These are phyloP conservation scores for Emiliania huxleyi DNA, from an alignment of 78 protist genomes.

Conservation along the genomic window DNA sequence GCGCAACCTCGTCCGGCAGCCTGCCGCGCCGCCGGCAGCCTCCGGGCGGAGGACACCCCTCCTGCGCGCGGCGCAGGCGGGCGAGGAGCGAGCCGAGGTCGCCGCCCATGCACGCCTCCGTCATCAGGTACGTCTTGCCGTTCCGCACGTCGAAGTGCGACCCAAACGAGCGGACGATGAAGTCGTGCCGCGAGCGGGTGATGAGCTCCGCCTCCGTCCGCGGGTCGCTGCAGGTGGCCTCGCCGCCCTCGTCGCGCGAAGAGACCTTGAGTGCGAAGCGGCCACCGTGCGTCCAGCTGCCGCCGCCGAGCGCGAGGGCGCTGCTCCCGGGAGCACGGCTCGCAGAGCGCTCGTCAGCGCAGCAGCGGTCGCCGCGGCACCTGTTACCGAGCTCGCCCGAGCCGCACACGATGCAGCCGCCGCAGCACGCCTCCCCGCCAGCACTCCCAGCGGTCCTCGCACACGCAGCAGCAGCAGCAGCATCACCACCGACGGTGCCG, in stretches of 20 bases:
- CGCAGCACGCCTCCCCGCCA: neutral
- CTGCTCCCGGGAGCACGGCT: neutral
- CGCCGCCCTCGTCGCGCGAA: neutral
- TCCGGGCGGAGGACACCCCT: neutral
- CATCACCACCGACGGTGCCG: too few relatives aligned
- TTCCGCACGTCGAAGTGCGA: neutral
- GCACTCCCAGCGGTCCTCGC: too few relatives aligned
- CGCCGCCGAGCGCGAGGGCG: neutral
- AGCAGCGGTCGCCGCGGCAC: neutral
- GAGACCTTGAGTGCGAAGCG: neutral
- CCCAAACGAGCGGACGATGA: neutral
- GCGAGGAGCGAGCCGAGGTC: neutral
- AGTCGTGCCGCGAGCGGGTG: neutral
- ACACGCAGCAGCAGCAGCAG: too few relatives aligned
- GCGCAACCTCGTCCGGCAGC: neutral
- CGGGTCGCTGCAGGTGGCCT: neutral
- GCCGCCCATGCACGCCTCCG: neutral
- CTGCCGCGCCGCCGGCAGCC: neutral
- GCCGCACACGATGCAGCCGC: neutral
- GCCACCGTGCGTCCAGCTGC: neutral
- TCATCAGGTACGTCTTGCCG: neutral
- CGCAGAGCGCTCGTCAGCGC: too few relatives aligned
- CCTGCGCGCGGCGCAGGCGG: neutral
- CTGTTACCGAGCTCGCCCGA: neutral
- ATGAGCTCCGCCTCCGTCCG: neutral